Percentiles rank a stretch among this genome's conserved stretches.
Conservation (phyloP, 129 eudicot species). For the Lactuca sativa region DNA sequence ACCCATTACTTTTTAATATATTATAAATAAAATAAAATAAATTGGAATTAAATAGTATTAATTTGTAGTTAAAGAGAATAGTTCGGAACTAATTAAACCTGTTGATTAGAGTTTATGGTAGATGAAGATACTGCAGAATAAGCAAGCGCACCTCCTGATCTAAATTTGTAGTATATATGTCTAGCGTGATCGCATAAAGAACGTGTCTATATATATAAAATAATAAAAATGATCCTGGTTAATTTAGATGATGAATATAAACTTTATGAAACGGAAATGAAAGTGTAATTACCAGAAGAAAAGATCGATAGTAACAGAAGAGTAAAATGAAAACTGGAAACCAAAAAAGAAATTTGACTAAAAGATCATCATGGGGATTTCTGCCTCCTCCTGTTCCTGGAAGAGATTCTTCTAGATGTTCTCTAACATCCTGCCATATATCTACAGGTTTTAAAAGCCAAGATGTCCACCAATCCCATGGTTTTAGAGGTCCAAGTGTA, state of each 20-base stretch:
- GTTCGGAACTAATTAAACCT: constrained; percentile 28
- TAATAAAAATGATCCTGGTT: constrained; percentile 8
- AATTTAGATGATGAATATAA: constrained; percentile 7
- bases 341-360: constrained; percentile 61
- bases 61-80: background rate
- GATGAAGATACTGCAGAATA: constrained; percentile 73
- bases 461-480: constrained; percentile 99
- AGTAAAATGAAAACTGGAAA: constrained; percentile 55
- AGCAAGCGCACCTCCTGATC: constrained; percentile 60
- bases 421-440: constrained; percentile 88
- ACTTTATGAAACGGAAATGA: constrained; percentile 5
- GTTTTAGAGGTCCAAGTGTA: constrained; percentile 96
- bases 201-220: constrained; percentile 49
- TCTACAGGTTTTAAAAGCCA: constrained; percentile 99
- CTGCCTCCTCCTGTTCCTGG: constrained; percentile 92
- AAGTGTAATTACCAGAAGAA: constrained; percentile 56
- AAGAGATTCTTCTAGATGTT: constrained; percentile 65
- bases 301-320: constrained; percentile 64
- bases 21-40: background rate
- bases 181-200: constrained; percentile 70
- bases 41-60: background rate
- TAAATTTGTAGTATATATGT: constrained; percentile 70
- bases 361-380: constrained; percentile 58
- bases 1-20: background rate
- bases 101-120: constrained; percentile 52